Base-by-base conservation (phyloP, 768 basidiomycete species). In the Boletus vinaceobasis region DNA sequence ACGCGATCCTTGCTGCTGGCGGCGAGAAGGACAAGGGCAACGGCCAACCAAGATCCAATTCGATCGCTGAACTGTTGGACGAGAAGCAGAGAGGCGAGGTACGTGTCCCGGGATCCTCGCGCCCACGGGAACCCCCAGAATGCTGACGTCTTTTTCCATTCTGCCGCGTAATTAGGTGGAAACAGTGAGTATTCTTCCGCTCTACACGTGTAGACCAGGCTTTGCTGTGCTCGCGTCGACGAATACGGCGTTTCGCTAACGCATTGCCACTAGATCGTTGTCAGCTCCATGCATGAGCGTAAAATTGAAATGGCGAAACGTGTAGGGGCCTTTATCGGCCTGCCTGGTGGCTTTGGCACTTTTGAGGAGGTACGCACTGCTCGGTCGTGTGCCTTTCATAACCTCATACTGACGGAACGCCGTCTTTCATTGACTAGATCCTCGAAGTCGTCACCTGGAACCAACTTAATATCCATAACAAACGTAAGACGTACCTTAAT, bases 361-460 rank as follows among this genome's bases (percentile, higher is more conserved):
- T 91, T 93, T 59, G 97, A 99, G 73, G 96, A 98, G 80, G 90
- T 71, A 55, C 6, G 52, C 14, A 32, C 21, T n/a, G 17, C 2
- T 35, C 33, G 10, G 26, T 14, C 19, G 8, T 44, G 13, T 9
- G 7, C 43, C 11, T n/a, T 37, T 27, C 27, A 11, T n/a, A 19
- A 33, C 43, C 31, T 50, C 53, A 21, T 36, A 7, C 38, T 60
- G 37, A 63, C 54, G 32, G 39, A 42, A 44, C 37, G 23, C 23
- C 23, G 13, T 27, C 11, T 48, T 29, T 11, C 8, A 52, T 44
- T 56, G 45, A 8, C 5, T 59, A 92, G 88, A 73, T 92, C n/a
- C 71, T 97, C 29, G 96, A 98, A 71, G 94, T 91, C 58, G 82
- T 86, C 14, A 97, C 95, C 0, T 99, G 96, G 96, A 90, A 90